Evolutionary conservation across 805 yeast genomes (phyloP).

Genomic region (Hyphopichia homilentoma): DNA sequence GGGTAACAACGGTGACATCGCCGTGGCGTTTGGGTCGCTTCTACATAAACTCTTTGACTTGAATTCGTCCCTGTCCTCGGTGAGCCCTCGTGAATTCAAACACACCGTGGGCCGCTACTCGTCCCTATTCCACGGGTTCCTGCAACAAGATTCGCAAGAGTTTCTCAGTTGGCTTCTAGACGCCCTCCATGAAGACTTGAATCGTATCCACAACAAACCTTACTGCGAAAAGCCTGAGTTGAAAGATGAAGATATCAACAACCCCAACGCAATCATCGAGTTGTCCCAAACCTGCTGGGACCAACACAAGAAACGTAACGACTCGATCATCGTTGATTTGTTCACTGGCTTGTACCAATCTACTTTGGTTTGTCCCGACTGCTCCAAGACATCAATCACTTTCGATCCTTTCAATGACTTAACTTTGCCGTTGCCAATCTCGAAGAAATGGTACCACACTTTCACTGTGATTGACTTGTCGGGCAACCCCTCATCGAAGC

Average conservation of each 20-base stretch:
- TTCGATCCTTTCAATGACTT: conserved; percentile 93
- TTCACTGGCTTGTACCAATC: conserved; percentile 92
- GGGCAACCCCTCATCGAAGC: conserved; percentile 3
- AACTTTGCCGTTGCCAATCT: conserved; percentile 83
- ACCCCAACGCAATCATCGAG: conserved; percentile 48
- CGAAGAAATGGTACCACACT: conserved; percentile 65
- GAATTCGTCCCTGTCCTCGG: conserved; percentile 8
- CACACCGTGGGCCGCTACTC: conserved; percentile 74
- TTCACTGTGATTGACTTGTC: conserved; percentile 59
- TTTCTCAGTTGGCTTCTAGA: conserved; percentile 83
- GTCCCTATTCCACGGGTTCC: conserved; percentile 72
- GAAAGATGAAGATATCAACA: conserved; percentile 54
- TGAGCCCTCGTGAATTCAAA: conserved; percentile 76
- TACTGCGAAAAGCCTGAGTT: conserved; percentile 85
- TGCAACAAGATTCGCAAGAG: conserved; percentile 94
- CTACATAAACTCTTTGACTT: conserved; percentile 54
- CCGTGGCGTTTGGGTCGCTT: conserved; percentile 67
- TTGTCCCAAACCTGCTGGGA: conserved; percentile 80
- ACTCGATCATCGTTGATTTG: conserved; percentile 78
- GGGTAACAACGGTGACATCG: conserved; percentile 81
- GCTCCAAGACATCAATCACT: conserved; percentile 75
- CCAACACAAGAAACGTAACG: conserved; percentile 73
- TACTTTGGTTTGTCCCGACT: conserved; percentile 82
- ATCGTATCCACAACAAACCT: conserved; percentile 79
- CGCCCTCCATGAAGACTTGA: conserved; percentile 88